Percentiles rank a stretch among this genome's conserved stretches.
Evolutionary conservation across 208 protist species (phyloP).

Genomic region (Leishmania lainsoni): DNA sequence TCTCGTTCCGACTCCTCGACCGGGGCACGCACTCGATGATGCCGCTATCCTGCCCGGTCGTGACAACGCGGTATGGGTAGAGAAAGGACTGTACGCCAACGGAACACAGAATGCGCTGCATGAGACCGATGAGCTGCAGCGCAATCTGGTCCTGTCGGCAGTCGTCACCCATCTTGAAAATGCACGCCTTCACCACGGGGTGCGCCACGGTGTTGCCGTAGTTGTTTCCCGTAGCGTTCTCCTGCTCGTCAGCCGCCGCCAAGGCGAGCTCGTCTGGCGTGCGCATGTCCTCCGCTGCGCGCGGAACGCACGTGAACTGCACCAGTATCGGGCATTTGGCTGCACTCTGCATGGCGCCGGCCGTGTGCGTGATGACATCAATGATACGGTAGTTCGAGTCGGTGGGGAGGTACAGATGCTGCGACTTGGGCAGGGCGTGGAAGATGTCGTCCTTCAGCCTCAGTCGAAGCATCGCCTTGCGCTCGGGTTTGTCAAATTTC

Average conservation of each 20-base stretch:
- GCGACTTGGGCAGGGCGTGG: slow-evolving; percentile 39
- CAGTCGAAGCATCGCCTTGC: slow-evolving; percentile 74
- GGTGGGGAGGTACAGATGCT: slow-evolving; percentile 88
- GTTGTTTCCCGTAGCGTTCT: slow-evolving; percentile 18
- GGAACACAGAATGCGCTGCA: slow-evolving; percentile 84
- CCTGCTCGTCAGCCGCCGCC: slow-evolving; percentile 20
- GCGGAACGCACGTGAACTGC: slow-evolving; percentile 76
- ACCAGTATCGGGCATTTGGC: slow-evolving; percentile 93
- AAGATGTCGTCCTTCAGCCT: slow-evolving; percentile 70
- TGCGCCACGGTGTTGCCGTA: slow-evolving; percentile 3
- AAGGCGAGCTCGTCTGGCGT: slow-evolving; percentile 20
- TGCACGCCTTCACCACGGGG: slow-evolving; percentile 78
- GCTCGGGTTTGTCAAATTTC: slow-evolving; percentile 70
- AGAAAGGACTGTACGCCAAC: slow-evolving; percentile 87
- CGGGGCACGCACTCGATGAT: slow-evolving; percentile 94
- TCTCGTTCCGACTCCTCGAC: slow-evolving; percentile 87
- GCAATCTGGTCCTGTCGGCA: slow-evolving; percentile 94
- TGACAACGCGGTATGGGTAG: slow-evolving; percentile 93
- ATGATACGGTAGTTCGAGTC: slow-evolving; percentile 75
- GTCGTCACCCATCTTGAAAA: slow-evolving; percentile 97
- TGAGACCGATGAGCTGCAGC: slow-evolving; percentile 91
- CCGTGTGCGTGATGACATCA: slow-evolving; percentile 71
- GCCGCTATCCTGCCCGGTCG: slow-evolving; percentile 84
- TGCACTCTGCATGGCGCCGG: slow-evolving; percentile 87
- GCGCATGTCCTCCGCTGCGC: slow-evolving; percentile 46